Evolutionary conservation across 106 monocot species (phyloP).

Genomic region (Xerophyta viscosa): DNA sequence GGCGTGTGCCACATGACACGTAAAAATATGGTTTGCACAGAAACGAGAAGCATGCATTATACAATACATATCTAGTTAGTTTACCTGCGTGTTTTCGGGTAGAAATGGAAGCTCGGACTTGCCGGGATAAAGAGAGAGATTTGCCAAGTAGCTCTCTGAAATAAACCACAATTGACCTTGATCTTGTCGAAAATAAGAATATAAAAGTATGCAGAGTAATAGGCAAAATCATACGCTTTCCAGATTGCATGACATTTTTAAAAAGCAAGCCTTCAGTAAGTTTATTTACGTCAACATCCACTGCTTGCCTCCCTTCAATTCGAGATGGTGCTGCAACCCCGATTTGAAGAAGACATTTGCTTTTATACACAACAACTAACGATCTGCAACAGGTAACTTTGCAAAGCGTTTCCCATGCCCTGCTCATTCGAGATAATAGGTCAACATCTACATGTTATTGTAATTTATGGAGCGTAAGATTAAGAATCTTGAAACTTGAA

Average conservation of each 20-base stretch:
- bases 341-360: slow-evolving; percentile 72
- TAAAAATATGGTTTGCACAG: no score
- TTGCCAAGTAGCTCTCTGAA: slow-evolving; percentile 89
- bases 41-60: no score
- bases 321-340: slow-evolving; percentile 66
- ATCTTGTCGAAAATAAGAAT: neutral
- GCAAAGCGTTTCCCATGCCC: slow-evolving; percentile 84
- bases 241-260: slow-evolving; percentile 42
- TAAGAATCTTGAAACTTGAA: no score
- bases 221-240: slow-evolving; percentile 92
- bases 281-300: slow-evolving; percentile 49
- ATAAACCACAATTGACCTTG: no score
- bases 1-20: no score
- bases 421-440: no score
- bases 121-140: slow-evolving; percentile 93
- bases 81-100: slow-evolving; percentile 84
- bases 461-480: no score
- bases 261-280: slow-evolving; percentile 67
- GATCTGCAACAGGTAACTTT: slow-evolving; percentile 76
- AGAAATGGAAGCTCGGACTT: slow-evolving; percentile 82
- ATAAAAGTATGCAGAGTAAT: no score
- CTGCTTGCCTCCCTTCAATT: slow-evolving; percentile 21
- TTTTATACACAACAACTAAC: slow-evolving; percentile 55
- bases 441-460: no score
- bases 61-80: no score